phyloP scores from a whole-genome alignment of 805 yeast genomes.

The Saturnispora gosingensis region DNA sequence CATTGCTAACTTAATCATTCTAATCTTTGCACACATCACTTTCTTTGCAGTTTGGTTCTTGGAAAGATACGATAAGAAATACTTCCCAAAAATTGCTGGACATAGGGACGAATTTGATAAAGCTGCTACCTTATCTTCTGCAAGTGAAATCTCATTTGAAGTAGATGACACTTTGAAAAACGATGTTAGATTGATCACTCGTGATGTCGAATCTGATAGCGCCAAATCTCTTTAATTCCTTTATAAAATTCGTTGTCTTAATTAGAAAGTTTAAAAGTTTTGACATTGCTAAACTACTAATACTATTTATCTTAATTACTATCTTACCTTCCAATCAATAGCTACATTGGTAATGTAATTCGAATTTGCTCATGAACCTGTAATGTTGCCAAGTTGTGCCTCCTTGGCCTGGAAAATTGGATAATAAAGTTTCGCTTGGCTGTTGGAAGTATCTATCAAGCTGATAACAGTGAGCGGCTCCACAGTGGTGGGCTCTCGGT shows the following conservation, averaged over 20 bases:
- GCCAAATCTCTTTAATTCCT: neutral
- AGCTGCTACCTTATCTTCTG: neutral
- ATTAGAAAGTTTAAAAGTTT: neutral
- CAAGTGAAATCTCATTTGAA: neutral
- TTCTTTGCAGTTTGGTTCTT: slow-evolving; percentile 12
- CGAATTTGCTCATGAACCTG: neutral
- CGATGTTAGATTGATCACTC: neutral
- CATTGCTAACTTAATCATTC: slow-evolving; percentile 11
- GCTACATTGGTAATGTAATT: neutral
- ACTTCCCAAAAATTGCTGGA: slow-evolving; percentile 14
- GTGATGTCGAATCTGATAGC: neutral
- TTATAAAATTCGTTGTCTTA: neutral
- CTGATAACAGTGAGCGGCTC: too few species aligned
- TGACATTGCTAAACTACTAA: neutral
- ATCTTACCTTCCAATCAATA: too few species aligned
- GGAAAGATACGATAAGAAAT: slow-evolving; percentile 13
- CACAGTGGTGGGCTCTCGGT: too few species aligned
- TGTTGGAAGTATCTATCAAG: too few species aligned
- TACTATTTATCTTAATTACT: neutral
- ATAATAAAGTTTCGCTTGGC: too few species aligned
- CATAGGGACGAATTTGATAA: slow-evolving; percentile 8
- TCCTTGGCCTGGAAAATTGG: too few species aligned
- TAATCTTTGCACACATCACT: slow-evolving; percentile 8
- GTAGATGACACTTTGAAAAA: neutral
- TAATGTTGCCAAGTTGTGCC: too few species aligned